These are phyloP conservation scores for Cenchrus purpureus DNA, from an alignment of 176 grass and related monocot species.

Conservation along the genomic window DNA sequence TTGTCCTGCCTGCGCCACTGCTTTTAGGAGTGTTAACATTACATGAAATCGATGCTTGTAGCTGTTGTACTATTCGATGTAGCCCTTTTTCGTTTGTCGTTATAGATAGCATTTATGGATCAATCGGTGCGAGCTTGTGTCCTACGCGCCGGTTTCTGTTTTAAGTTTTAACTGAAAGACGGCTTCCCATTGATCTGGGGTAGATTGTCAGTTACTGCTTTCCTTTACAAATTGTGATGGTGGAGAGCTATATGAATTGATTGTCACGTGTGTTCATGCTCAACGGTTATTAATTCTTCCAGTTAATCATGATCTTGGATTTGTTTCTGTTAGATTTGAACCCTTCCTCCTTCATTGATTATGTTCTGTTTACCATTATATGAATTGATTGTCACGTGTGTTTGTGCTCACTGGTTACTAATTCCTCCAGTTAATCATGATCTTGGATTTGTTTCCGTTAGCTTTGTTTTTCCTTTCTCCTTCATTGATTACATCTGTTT, in stretches of 20 bases:
- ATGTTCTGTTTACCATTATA: conserved; percentile 28
- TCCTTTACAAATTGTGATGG: not conserved
- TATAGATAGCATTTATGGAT: too few species aligned
- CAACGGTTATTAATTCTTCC: not conserved
- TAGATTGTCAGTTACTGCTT: not conserved
- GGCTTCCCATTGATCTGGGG: not conserved
- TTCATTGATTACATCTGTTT: conserved; percentile 36
- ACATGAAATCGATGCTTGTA: too few species aligned
- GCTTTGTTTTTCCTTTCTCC: conserved; percentile 15
- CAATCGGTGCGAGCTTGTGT: not conserved
- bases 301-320: not conserved
- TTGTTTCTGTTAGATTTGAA: conserved; percentile 21
- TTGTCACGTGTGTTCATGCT: not conserved
- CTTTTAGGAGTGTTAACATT: too few species aligned
- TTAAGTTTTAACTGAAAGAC: not conserved
- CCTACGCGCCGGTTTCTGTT: not conserved
- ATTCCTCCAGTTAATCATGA: conserved; percentile 4
- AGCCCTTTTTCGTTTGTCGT: too few species aligned
- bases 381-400: not conserved
- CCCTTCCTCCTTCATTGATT: conserved; percentile 36
- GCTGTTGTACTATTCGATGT: too few species aligned
- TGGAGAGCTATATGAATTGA: conserved; percentile 7
- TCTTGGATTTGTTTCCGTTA: not conserved
- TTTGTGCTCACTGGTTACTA: not conserved
- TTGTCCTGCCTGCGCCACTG: not conserved